Evolutionary conservation across 495 filamentous ascomycete genomes (phyloP).

Genomic region (Neurospora sp.): DNA sequence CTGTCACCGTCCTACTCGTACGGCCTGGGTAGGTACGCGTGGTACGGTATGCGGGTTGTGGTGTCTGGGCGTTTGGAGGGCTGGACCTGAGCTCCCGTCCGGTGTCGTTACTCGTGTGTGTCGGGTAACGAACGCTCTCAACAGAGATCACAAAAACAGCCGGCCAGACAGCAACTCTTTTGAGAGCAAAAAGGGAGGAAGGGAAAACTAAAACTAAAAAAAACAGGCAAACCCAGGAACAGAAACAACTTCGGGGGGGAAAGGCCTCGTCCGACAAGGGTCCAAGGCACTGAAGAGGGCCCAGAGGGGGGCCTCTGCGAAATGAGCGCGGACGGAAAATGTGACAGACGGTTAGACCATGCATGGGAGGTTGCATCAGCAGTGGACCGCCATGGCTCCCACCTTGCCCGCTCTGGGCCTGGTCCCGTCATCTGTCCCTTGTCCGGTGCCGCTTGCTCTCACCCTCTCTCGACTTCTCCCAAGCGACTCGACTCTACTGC

Average conservation of each 20-base stretch:
- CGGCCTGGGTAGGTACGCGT: background rate
- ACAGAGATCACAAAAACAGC: background rate
- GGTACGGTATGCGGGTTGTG: background rate
- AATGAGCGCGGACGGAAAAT: constrained; percentile 18
- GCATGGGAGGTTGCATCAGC: constrained; percentile 16
- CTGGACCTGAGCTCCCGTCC: background rate
- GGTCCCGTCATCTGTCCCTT: constrained; percentile 4
- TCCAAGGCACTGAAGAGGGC: background rate
- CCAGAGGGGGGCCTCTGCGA: constrained; percentile 7
- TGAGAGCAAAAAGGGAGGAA: background rate
- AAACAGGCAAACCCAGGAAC: background rate
- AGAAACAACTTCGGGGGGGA: background rate
- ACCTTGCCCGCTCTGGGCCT: background rate
- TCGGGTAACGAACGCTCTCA: background rate
- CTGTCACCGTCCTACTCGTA: background rate
- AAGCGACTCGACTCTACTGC: background rate
- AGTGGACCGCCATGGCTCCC: constrained; percentile 9
- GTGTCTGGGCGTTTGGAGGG: background rate
- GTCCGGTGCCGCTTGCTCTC: background rate
- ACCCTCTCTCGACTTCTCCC: background rate
- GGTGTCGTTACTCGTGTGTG: background rate
- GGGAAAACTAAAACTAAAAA: background rate
- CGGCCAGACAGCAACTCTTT: background rate
- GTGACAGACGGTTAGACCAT: constrained; percentile 8
- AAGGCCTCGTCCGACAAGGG: background rate